Conservation (phyloP, 140 eudicot genomes). For the Bidens hawaiensis region DNA sequence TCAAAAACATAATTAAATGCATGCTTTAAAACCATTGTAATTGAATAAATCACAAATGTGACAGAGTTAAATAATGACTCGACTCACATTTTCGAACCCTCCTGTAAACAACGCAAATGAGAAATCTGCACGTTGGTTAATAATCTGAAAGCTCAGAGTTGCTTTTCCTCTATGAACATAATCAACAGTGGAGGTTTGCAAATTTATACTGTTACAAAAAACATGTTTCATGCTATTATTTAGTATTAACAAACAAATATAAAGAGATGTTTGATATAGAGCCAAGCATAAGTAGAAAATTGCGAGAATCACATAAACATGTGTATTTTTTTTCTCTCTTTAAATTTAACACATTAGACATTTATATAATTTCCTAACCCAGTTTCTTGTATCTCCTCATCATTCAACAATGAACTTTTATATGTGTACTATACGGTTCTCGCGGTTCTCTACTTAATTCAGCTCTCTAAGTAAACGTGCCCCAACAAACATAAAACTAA, state of each 20-base stretch:
- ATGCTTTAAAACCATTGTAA: background rate
- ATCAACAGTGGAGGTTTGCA: constrained; percentile 39
- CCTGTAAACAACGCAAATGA: constrained; percentile 64
- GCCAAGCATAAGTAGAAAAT: too few relatives aligned
- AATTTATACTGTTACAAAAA: constrained; percentile 50
- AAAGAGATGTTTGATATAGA: too few relatives aligned
- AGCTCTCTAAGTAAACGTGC: too few relatives aligned
- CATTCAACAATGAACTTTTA: too few relatives aligned
- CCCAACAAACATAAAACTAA: too few relatives aligned
- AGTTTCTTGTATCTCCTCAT: too few relatives aligned
- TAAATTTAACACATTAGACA: too few relatives aligned
- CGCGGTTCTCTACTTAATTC: background rate
- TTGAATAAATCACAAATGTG: background rate
- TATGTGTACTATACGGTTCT: background rate
- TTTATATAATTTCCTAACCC: too few relatives aligned
- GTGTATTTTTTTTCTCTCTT: too few relatives aligned
- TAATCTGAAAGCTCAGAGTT: constrained; percentile 47
- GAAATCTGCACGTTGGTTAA: constrained; percentile 73
- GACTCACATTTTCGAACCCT: constrained; percentile 52
- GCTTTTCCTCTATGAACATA: constrained; percentile 54
- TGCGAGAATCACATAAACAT: too few relatives aligned
- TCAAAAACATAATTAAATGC: background rate
- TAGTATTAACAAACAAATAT: background rate
- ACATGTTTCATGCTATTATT: constrained; percentile 2
- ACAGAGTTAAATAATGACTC: background rate